Evolutionary conservation across 768 basidiomycete genomes (phyloP).

Genomic region (Arthromyces matolae): DNA sequence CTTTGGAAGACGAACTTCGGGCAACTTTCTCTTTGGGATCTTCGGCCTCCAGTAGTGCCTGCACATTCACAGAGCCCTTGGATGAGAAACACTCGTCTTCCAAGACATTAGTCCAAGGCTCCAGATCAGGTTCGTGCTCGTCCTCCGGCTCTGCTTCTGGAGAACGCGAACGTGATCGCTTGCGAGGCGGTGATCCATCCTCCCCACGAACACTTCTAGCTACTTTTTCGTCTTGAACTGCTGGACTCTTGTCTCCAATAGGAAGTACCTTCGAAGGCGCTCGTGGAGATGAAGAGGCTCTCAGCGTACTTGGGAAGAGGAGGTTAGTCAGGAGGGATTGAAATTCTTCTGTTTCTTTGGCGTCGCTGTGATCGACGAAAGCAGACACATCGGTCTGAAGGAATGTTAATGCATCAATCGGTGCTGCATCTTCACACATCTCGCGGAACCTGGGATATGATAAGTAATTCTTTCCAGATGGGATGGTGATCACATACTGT

Average conservation of each 20-base stretch:
- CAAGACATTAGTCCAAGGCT: slow-evolving; percentile 38
- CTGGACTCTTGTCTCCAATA: background rate
- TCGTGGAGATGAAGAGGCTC: slow-evolving; percentile 13
- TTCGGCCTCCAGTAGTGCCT: slow-evolving; percentile 18
- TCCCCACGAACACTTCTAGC: slow-evolving; percentile 16
- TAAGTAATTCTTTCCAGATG: background rate
- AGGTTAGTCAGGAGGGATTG: slow-evolving; percentile 65
- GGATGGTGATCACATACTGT: slow-evolving; percentile 46
- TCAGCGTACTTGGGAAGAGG: slow-evolving; percentile 36
- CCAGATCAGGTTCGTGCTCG: slow-evolving; percentile 24
- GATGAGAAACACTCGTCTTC: slow-evolving; percentile 20
- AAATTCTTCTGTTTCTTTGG: slow-evolving; percentile 59
- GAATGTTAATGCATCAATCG: slow-evolving; percentile 66
- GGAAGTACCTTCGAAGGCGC: slow-evolving; percentile 9
- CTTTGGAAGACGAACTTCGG: slow-evolving; percentile 19
- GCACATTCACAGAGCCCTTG: slow-evolving; percentile 11
- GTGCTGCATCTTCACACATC: slow-evolving; percentile 62
- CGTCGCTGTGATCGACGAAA: slow-evolving; percentile 66
- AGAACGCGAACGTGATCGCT: slow-evolving; percentile 41
- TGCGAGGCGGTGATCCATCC: slow-evolving; percentile 37
- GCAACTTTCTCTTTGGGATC: slow-evolving; percentile 27
- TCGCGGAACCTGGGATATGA: slow-evolving; percentile 73
- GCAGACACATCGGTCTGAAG: slow-evolving; percentile 65
- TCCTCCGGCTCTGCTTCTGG: slow-evolving; percentile 23
- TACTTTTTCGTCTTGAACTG: background rate